Conservation (phyloP, 139 green algal species). For the Edaphochlamys debaryana region DNA sequence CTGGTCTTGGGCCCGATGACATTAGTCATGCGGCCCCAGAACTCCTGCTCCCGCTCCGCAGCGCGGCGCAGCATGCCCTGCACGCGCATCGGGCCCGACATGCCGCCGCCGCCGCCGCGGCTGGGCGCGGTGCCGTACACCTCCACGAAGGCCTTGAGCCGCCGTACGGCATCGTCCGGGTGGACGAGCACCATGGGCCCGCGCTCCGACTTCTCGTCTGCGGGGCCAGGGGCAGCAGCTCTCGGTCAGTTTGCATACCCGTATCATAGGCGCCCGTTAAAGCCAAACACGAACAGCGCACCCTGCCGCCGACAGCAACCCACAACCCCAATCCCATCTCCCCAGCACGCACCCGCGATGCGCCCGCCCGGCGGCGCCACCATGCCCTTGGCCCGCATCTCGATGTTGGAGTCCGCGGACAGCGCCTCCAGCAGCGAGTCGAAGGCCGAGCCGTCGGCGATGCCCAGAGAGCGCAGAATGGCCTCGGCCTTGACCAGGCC, state of each 20-base stretch:
- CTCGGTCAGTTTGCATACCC: neutral
- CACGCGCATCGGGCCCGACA: conserved; percentile 25
- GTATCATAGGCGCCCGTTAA: too few species aligned
- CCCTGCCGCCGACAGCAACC: neutral
- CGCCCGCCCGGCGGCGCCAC: conserved; percentile 1
- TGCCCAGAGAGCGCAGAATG: conserved; percentile 71
- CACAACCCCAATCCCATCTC: neutral
- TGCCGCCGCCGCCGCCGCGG: conserved; percentile 28
- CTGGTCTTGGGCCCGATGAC: conserved; percentile 63
- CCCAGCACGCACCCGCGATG: conserved; percentile 5
- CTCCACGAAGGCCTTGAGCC: conserved; percentile 62
- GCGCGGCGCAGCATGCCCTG: conserved; percentile 36
- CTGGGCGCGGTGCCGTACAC: conserved; percentile 49
- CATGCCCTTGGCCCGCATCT: conserved; percentile 57
- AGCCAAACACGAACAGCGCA: too few species aligned
- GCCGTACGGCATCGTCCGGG: conserved; percentile 67
- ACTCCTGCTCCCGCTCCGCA: conserved; percentile 58
- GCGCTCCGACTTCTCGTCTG: conserved; percentile 28
- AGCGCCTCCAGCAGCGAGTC: conserved; percentile 76
- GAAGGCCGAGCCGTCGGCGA: conserved; percentile 70
- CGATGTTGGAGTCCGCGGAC: conserved; percentile 54
- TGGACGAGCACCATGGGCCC: conserved; percentile 60
- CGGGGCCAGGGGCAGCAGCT: neutral
- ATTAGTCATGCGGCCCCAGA: conserved; percentile 63
- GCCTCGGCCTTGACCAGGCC: conserved; percentile 59